phyloP scores from a whole-genome alignment of 2,329 filamentous ascomycete genomes.

The Malbranchea zuffiana region DNA sequence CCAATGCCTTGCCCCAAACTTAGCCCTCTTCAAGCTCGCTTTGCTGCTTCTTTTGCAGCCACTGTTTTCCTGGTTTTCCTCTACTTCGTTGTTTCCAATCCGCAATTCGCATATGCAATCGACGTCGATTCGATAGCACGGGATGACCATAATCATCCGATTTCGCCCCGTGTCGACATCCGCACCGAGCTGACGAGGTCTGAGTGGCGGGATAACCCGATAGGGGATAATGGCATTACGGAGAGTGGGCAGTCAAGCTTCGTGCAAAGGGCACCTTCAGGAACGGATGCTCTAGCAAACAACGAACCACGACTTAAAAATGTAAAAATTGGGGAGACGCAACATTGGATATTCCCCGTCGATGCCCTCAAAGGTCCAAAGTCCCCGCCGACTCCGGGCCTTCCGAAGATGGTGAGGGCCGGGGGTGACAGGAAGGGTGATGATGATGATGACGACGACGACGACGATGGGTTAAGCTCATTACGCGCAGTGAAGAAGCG shows the following conservation, averaged over 20 bases:
- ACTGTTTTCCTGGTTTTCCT: conserved; percentile 50
- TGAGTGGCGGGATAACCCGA: not conserved
- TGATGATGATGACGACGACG: conserved; percentile 19
- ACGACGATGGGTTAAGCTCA: conserved; percentile 9
- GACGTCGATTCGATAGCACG: conserved; percentile 40
- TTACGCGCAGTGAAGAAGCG: conserved; percentile 16
- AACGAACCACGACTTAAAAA: conserved; percentile 53
- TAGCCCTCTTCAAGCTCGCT: conserved; percentile 60
- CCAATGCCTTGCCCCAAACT: conserved; percentile 40
- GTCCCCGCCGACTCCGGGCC: conserved; percentile 22
- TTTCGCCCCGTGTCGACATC: conserved; percentile 27
- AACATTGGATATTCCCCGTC: conserved; percentile 54
- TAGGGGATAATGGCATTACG: not conserved
- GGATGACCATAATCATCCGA: conserved; percentile 39
- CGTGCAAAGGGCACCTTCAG: conserved; percentile 46
- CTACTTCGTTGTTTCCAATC: conserved; percentile 50
- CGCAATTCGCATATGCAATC: conserved; percentile 52
- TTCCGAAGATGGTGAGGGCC: conserved; percentile 5
- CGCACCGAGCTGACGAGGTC: not conserved
- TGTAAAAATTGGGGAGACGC: conserved; percentile 50
- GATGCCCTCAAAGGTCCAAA: conserved; percentile 41
- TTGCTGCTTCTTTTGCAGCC: conserved; percentile 55
- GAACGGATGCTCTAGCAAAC: conserved; percentile 46
- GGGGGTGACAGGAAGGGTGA: conserved; percentile 8
- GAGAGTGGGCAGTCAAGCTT: conserved; percentile 43